phyloP scores from a whole-genome alignment of 2,329 filamentous ascomycete species.

The Claviceps sp. region DNA sequence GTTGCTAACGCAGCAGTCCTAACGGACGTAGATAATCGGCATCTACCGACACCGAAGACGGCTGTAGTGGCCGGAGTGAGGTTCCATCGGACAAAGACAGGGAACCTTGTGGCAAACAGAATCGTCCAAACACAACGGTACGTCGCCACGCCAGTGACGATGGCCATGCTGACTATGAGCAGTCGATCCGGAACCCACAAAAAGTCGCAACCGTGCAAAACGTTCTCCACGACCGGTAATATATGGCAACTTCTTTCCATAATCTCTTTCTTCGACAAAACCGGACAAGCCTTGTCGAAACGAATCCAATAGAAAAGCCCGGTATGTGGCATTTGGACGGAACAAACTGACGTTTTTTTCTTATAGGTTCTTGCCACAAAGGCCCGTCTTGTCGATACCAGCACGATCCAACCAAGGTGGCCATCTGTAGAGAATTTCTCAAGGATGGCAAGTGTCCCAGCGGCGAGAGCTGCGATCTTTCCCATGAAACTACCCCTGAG shows the following conservation, averaged over 20 bases:
- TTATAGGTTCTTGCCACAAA: slow-evolving; percentile 69
- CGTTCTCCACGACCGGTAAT: slow-evolving; percentile 57
- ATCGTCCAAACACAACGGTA: slow-evolving; percentile 67
- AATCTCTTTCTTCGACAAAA: slow-evolving; percentile 4
- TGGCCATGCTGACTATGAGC: slow-evolving; percentile 24
- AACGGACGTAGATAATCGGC: slow-evolving; percentile 27
- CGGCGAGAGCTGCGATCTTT: slow-evolving; percentile 76
- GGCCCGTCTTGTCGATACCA: slow-evolving; percentile 67
- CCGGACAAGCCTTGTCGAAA: slow-evolving; percentile 8
- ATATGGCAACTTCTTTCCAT: slow-evolving; percentile 28
- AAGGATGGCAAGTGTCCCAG: slow-evolving; percentile 64
- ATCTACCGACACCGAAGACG: slow-evolving; percentile 57
- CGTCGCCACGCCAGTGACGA: slow-evolving; percentile 20
- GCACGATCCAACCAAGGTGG: slow-evolving; percentile 77
- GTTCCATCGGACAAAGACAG: slow-evolving; percentile 76
- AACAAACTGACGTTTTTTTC: slow-evolving; percentile 30
- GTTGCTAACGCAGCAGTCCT: not conserved
- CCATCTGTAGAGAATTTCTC: slow-evolving; percentile 79
- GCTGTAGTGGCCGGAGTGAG: slow-evolving; percentile 61
- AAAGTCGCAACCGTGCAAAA: slow-evolving; percentile 65
- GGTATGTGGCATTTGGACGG: slow-evolving; percentile 25
- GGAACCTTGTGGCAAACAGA: slow-evolving; percentile 70
- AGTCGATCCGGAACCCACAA: slow-evolving; percentile 42
- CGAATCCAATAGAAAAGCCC: slow-evolving; percentile 9
- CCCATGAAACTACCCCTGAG: slow-evolving; percentile 72